Evolutionary conservation across 2,329 filamentous ascomycete species (phyloP), one percentile per base, ranked within the genome.

Genomic region (Chaetomium olivaceum): DNA sequence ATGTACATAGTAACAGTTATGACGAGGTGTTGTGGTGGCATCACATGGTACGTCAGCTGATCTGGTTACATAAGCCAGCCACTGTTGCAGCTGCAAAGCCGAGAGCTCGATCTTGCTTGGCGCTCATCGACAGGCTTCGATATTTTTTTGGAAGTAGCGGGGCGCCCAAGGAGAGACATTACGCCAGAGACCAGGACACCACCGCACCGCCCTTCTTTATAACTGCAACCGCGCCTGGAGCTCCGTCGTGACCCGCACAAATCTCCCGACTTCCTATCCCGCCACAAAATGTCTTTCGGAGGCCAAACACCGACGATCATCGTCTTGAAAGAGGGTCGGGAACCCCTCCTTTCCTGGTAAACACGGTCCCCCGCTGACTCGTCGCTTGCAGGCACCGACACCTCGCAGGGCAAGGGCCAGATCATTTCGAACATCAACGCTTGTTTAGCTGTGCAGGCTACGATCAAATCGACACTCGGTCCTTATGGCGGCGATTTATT

Each of bases 351-450:
- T 68, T 68, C 31, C 43, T 61, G 14, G 39, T 58, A 46, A 46
- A 33, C 54, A 52, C 54, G 14, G 48, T 31, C 39, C 65, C 59
- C 33, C 63, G 50, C 71, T 71, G 65, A 70, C 69, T 63, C 61
- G 57, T 31, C 43, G 16, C 23, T 58, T 33, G 16, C 43, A 31
- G 95, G 95, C 75, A 99, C 95, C 82, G 95, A 99, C 80, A 88
- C 93, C 74, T 98, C 95, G 62, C 95, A 99, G 81, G 95, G 95
- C 75, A 95, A 96, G 79, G 93, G 93, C 63, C 95, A 99, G 82
- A 90, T 99, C 75, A 82, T 99, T 74, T 96, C 94, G 74, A 99
- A 99, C 81, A 98, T 99, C 82, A 97, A 97, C 83, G 95, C 95
- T 72, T 99, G 95, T 79, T 85, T 97, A 74, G 94, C 95, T 27